A percentile compares a stretch with the other conserved stretches of the same genome.
phyloP scores from a whole-genome alignment of 83 land plant species.

The Picea abies region DNA sequence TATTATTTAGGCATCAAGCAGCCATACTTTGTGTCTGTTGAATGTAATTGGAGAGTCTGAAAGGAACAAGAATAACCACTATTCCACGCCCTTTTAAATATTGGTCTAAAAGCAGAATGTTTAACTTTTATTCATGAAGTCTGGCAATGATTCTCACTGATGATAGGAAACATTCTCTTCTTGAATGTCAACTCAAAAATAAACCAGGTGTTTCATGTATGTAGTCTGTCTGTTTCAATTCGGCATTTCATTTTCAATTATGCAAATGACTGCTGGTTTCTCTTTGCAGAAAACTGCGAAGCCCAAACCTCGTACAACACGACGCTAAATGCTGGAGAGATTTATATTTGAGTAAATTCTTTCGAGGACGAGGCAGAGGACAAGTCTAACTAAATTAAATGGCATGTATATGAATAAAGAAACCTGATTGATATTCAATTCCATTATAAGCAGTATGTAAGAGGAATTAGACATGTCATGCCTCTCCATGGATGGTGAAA shows the following conservation, averaged over 20 bases:
- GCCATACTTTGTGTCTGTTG: neutral
- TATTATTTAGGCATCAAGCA: neutral
- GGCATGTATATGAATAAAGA: neutral
- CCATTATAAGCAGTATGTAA: neutral
- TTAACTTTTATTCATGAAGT: neutral
- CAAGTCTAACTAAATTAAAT: neutral
- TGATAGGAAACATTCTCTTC: conserved; percentile 9
- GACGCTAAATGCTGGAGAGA: neutral
- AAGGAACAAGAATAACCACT: neutral
- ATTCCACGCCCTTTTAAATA: neutral
- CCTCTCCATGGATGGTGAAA: neutral
- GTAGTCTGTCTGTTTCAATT: neutral
- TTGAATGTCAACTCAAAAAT: neutral
- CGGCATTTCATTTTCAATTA: neutral
- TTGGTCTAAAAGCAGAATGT: too few relatives aligned
- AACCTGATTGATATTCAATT: neutral
- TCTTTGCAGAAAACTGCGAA: conserved; percentile 5
- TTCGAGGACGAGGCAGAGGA: neutral
- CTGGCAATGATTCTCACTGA: neutral
- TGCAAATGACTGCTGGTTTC: neutral
- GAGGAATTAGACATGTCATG: neutral
- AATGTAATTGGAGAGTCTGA: neutral
- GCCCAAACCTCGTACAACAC: conserved; percentile 1
- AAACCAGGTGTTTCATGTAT: neutral
- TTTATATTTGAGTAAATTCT: neutral